Conservation (phyloP, 106 monocot genomes). For the Acorus calamus region DNA sequence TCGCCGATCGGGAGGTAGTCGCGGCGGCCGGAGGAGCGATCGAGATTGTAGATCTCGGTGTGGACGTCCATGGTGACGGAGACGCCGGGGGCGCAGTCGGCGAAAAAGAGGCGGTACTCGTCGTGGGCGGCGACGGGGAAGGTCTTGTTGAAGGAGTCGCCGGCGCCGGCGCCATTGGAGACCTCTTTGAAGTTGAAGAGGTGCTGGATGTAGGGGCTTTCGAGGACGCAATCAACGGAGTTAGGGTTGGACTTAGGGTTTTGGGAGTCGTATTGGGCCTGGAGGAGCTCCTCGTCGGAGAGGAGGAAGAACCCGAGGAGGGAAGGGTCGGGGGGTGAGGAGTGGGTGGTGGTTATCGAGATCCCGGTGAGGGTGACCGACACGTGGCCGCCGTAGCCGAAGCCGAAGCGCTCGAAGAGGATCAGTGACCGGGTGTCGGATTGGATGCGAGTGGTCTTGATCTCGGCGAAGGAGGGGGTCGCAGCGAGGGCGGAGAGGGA, state of each 20-base stretch:
- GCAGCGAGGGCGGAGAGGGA: constrained; percentile 1
- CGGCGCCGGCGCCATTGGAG: background rate
- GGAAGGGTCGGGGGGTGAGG: constrained; percentile 5
- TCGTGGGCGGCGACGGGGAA: constrained; percentile 13
- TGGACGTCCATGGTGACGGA: constrained; percentile 36
- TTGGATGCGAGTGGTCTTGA: constrained; percentile 21
- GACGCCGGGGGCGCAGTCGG: constrained; percentile 10
- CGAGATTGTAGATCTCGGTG: constrained; percentile 47
- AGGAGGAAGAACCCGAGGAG: constrained; percentile 35
- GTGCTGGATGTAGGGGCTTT: constrained; percentile 10
- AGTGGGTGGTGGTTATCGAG: constrained; percentile 4
- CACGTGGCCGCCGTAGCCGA: constrained; percentile 14
- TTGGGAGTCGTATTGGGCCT: constrained; percentile 17
- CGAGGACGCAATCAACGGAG: constrained; percentile 21
- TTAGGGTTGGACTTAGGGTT: background rate
- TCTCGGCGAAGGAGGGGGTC: constrained; percentile 20
- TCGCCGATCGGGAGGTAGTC: constrained; percentile 30
- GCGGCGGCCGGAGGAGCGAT: background rate
- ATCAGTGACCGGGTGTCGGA: constrained; percentile 21
- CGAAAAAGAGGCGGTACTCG: constrained; percentile 40
- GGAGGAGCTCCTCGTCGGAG: constrained; percentile 4
- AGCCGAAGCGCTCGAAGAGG: constrained; percentile 55
- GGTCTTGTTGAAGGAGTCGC: background rate
- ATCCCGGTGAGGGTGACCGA: constrained; percentile 14
- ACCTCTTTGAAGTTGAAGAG: constrained; percentile 23